Base-by-base conservation (phyloP, 2,329 filamentous ascomycete genomes). In the Capronia coronata region DNA sequence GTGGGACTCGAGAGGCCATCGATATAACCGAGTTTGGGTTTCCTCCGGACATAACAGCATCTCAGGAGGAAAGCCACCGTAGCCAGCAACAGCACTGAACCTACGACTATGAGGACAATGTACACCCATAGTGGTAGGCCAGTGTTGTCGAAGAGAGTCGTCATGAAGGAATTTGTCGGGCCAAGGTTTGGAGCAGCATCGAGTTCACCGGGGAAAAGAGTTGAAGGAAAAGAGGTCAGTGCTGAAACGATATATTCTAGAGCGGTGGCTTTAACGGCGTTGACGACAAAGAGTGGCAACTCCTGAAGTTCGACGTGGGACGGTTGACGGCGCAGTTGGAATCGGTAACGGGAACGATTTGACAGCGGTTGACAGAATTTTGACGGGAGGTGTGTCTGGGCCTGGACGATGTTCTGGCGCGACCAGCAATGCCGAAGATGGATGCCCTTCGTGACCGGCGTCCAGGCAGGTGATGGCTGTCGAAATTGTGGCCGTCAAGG, bases 101-200 rank as follows among this genome's bases (percentile, higher is more conserved):
- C 54, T 19, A 60, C 44, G 29, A 49, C 54, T 27, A 60, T 57
- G 23, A 60, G 46, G 34, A 59, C 46, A 38, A 60, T 59, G 30
- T 52, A 59, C n/a, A 55, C 51, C 56, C 56, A 60, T 40, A 59
- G 51, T 21, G 58, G 55, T 29, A 60, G 32, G 30, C 49, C 49
- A 43, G 58, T 57, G 10, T 55, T 49, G 40, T 53, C 42, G 35
- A 59, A 46, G 30, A 56, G 50, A 37, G 54, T 55, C 56, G 55
- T 52, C 58, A 60, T 60, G 51, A 56, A 54, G 51, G 49, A 16
- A 27, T 23, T 44, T 52, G 37, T 16, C 29, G 18, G 10, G 18
- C 18, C 9, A 25, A 22, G 38, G 18, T 39, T 38, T 18, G 19
- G 47, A 44, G 46, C 43, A 45, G 47, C 53, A 52, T 55, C 39